A percentile compares a stretch with the other conserved stretches of the same genome.
phyloP scores from a whole-genome alignment of 1,139 yeast genomes.

The Diutina neorugosa region DNA sequence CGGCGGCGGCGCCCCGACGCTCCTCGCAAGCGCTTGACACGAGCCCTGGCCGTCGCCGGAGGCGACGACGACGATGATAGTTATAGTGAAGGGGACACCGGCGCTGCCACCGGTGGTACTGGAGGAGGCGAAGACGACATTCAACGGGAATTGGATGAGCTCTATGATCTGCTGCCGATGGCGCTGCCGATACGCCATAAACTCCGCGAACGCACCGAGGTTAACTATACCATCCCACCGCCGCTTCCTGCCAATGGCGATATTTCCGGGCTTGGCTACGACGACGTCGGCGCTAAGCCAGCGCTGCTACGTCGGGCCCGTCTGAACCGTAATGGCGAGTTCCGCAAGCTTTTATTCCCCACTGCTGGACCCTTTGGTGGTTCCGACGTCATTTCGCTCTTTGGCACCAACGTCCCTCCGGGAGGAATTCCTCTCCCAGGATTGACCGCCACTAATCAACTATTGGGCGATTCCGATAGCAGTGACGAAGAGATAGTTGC shows the following conservation, averaged over 20 bases:
- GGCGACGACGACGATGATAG: background rate
- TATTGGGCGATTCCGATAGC: constrained; percentile 54
- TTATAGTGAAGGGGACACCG: background rate
- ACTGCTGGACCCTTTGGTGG: constrained; percentile 98
- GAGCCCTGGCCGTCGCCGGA: background rate
- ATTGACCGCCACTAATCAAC: constrained; percentile 16
- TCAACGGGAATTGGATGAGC: constrained; percentile 39
- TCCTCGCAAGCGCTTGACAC: constrained; percentile 2
- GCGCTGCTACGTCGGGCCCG: background rate
- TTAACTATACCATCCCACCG: constrained; percentile 81
- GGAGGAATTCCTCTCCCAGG: constrained; percentile 26
- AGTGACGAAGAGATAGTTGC: constrained; percentile 46
- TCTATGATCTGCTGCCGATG: constrained; percentile 39
- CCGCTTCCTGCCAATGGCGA: constrained; percentile 47
- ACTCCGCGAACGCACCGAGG: constrained; percentile 59
- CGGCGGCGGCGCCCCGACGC: background rate
- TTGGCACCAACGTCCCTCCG: constrained; percentile 54
- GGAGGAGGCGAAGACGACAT: constrained; percentile 20
- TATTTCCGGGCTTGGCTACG: constrained; percentile 10
- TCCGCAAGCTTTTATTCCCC: constrained; percentile 64
- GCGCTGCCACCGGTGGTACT: background rate
- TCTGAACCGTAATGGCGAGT: constrained; percentile 13
- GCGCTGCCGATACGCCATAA: constrained; percentile 44
- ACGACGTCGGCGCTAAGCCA: constrained; percentile 21
- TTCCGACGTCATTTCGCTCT: constrained; percentile 66